Percentiles rank a stretch among this genome's conserved stretches.
Conservation (phyloP, 768 basidiomycete genomes). For the Auriculariales sp. region DNA sequence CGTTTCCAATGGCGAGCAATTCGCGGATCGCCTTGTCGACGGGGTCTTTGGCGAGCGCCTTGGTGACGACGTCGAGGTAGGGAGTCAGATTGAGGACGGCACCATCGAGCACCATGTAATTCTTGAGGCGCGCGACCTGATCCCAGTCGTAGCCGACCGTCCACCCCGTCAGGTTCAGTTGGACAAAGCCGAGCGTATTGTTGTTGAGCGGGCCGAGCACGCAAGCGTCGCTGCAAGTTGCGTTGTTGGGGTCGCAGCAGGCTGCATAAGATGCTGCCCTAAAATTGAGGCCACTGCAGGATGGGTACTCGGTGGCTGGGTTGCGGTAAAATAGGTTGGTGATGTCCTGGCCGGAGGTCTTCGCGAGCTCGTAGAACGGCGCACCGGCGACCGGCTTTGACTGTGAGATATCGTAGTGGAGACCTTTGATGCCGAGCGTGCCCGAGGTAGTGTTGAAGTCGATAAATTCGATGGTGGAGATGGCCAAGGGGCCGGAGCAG, state of each 20-base stretch:
- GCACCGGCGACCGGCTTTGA: constrained; percentile 31
- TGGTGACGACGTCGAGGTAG: constrained; percentile 65
- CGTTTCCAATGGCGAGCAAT: constrained; percentile 34
- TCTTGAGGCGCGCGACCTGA: constrained; percentile 55
- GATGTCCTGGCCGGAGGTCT: constrained; percentile 70
- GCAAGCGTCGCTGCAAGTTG: constrained; percentile 34
- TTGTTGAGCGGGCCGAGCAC: constrained; percentile 47
- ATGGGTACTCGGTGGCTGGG: constrained; percentile 39
- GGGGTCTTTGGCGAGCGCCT: constrained; percentile 49
- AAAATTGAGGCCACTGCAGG: constrained; percentile 49
- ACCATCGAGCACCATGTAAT: constrained; percentile 85
- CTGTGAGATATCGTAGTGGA: constrained; percentile 55
- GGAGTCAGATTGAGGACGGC: constrained; percentile 85
- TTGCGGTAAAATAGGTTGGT: constrained; percentile 70
- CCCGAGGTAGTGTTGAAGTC: constrained; percentile 40
- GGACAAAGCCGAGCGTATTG: constrained; percentile 42
- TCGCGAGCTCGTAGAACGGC: constrained; percentile 42
- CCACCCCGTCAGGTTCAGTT: constrained; percentile 48
- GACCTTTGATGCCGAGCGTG: constrained; percentile 65
- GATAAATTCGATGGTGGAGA: constrained; percentile 26
- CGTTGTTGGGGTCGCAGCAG: constrained; percentile 25
- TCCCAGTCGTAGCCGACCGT: constrained; percentile 85
- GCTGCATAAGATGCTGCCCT: constrained; percentile 61
- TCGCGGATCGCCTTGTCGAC: constrained; percentile 77
- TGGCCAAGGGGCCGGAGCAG: constrained; percentile 47